Conservation (phyloP, 2,329 filamentous ascomycete genomes). For the Fusarium sp. region DNA sequence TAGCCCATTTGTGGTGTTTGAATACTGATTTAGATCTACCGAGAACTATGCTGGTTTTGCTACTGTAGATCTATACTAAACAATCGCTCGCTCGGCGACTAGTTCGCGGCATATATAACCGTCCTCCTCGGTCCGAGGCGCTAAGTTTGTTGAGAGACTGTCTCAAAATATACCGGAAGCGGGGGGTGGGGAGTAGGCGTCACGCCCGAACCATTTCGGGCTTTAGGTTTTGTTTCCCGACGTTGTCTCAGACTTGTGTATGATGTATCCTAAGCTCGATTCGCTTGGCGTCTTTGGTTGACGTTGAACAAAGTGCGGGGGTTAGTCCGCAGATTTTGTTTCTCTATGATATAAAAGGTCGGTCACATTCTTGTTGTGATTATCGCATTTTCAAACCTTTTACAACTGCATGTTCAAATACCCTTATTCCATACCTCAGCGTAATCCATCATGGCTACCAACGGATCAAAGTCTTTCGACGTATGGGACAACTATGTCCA, state of each 20-base stretch:
- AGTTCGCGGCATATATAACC: neutral
- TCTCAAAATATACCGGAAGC: neutral
- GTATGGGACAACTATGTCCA: conserved; percentile 40
- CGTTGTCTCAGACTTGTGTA: neutral
- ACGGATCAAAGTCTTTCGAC: conserved; percentile 19
- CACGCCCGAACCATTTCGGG: conserved; percentile 13
- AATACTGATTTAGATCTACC: too few species aligned
- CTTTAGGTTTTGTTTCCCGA: conserved; percentile 6
- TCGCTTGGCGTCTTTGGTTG: conserved; percentile 11
- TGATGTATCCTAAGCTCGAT: conserved; percentile 5
- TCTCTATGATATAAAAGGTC: neutral
- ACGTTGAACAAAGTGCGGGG: conserved; percentile 25
- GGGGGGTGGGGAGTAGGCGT: neutral
- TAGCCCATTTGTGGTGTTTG: neutral
- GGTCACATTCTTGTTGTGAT: neutral
- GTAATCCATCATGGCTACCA: conserved; percentile 21
- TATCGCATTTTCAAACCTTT: neutral
- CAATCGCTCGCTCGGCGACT: too few species aligned
- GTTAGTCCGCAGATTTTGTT: neutral
- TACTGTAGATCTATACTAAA: too few species aligned
- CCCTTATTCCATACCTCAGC: too few species aligned
- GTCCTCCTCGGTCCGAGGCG: conserved; percentile 19
- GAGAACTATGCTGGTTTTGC: too few species aligned
- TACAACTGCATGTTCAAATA: neutral
- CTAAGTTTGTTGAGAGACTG: conserved; percentile 8